phyloP scores from a whole-genome alignment of 371 early-diverging fungal genomes.

The Circinella umbellata region DNA sequence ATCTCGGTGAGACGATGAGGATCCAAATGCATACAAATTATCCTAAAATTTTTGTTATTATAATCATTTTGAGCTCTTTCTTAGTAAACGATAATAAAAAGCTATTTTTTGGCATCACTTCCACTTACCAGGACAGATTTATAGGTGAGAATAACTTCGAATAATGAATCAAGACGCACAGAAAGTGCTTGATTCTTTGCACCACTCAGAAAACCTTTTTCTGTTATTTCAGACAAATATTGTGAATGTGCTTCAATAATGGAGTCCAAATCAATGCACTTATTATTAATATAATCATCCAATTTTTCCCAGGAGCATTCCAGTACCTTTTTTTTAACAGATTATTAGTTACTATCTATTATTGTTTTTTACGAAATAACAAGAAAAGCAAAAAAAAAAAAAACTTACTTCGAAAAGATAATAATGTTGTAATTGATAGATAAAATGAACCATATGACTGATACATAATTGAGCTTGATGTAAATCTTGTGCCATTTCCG shows the following conservation, averaged over 20 bases:
- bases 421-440: constrained; percentile 91
- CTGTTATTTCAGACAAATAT: constrained; percentile 66
- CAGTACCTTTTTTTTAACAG: constrained; percentile 60
- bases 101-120: not conserved
- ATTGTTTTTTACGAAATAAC: not conserved
- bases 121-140: constrained; percentile 28
- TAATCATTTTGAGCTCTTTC: not conserved
- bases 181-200: constrained; percentile 54
- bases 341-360: constrained; percentile 29
- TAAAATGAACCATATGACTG: constrained; percentile 93
- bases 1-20: constrained; percentile 6
- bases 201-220: constrained; percentile 65
- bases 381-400: not conserved
- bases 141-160: constrained; percentile 45
- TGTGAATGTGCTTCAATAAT: constrained; percentile 73
- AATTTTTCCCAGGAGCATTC: constrained; percentile 93
- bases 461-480: constrained; percentile 70
- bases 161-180: constrained; percentile 35
- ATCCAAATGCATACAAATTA: constrained; percentile 31
- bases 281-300: constrained; percentile 54
- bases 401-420: constrained; percentile 71
- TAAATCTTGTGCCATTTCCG: constrained; percentile 50
- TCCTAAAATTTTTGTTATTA: constrained; percentile 20
- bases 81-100: not conserved
- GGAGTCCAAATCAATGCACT: constrained; percentile 72